Conservation (phyloP, 192 early-diverging fungal genomes). For the Coemansia sp. region DNA sequence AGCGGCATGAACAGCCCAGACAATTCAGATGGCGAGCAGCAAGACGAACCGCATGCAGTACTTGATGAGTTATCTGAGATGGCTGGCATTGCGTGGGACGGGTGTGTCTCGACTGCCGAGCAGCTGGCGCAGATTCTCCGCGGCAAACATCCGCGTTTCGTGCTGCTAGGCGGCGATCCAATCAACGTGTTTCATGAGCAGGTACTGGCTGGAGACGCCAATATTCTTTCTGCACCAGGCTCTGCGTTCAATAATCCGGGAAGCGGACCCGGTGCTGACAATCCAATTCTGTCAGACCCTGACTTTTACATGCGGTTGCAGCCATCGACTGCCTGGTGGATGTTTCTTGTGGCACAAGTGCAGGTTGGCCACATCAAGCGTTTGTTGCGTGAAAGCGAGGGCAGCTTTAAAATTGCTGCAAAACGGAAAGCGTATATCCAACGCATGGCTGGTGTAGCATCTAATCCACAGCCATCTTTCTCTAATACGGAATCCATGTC, state of each 20-base stretch:
- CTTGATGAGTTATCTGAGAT: constrained; percentile 38
- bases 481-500: not conserved
- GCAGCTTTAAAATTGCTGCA: constrained; percentile 44
- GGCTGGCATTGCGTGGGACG: constrained; percentile 50
- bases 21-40: not conserved
- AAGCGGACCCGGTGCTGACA: constrained; percentile 50
- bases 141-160: constrained; percentile 54
- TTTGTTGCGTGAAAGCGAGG: constrained; percentile 48
- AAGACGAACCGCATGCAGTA: constrained; percentile 22
- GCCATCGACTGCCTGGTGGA: constrained; percentile 56
- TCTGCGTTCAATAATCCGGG: constrained; percentile 53
- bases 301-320: constrained; percentile 56
- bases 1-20: constrained; percentile 50
- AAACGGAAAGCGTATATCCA: constrained; percentile 23
- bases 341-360: constrained; percentile 53
- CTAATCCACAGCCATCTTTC: not conserved
- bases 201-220: constrained; percentile 42
- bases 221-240: constrained; percentile 44
- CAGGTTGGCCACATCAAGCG: constrained; percentile 56
- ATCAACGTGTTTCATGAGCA: constrained; percentile 43
- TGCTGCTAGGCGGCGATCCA: constrained; percentile 37
- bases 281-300: constrained; percentile 50
- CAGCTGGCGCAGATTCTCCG: constrained; percentile 51
- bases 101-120: constrained; percentile 53
- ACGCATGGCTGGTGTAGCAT: not conserved